Evolutionary conservation across 2,329 filamentous ascomycete genomes (phyloP).

Genomic region (Drechslera avenae): DNA sequence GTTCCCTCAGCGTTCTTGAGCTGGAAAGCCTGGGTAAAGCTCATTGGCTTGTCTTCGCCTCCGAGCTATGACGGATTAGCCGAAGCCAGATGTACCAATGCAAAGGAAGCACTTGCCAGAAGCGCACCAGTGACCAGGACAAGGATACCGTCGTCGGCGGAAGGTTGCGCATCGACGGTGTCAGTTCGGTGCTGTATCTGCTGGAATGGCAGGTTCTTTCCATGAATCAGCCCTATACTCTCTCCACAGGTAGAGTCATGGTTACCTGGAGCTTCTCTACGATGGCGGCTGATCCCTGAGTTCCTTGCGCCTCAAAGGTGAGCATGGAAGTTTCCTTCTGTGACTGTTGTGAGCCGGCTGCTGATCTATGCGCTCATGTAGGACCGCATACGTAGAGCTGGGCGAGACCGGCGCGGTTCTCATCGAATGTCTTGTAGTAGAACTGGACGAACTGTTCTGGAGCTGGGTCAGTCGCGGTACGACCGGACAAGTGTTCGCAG

Average conservation of each 20-base stretch:
- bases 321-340: constrained; percentile 81
- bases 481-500: not conserved
- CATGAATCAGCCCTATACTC: constrained; percentile 20
- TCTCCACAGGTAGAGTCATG: constrained; percentile 9
- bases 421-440: constrained; percentile 90
- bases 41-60: constrained; percentile 84
- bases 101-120: constrained; percentile 62
- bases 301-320: constrained; percentile 79
- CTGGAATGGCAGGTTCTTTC: constrained; percentile 76
- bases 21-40: constrained; percentile 89
- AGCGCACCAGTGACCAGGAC: constrained; percentile 89
- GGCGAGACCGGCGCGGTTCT: constrained; percentile 66
- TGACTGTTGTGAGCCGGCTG: constrained; percentile 7
- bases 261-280: constrained; percentile 80
- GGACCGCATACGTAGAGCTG: constrained; percentile 76
- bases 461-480: constrained; percentile 20
- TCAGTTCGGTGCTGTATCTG: constrained; percentile 78
- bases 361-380: not conserved
- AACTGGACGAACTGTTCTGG: constrained; percentile 84
- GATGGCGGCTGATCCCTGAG: constrained; percentile 69
- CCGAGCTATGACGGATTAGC: constrained; percentile 67
- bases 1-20: constrained; percentile 74
- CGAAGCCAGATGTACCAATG: not conserved
- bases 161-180: constrained; percentile 84
- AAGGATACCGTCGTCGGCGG: constrained; percentile 69